Conservation (phyloP, 768 basidiomycete genomes). For the Butyriboletus loyo region DNA sequence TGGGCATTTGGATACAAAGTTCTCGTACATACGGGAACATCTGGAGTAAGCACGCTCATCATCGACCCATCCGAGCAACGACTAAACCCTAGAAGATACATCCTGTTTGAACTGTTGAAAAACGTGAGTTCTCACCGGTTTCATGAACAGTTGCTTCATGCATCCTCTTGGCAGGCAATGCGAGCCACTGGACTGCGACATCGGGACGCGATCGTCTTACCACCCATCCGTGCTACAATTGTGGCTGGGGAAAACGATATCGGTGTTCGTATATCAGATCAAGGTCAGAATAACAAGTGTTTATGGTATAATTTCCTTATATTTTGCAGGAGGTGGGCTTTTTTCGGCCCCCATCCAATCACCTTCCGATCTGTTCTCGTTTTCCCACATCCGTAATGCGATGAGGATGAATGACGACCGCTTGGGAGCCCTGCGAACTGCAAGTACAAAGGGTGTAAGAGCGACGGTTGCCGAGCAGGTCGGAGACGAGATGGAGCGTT, state of each 20-base stretch:
- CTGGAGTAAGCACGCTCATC: slow-evolving; percentile 55
- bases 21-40: slow-evolving; percentile 85
- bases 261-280: slow-evolving; percentile 84
- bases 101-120: slow-evolving; percentile 86
- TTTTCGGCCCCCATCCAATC: slow-evolving; percentile 48
- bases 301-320: slow-evolving; percentile 3
- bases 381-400: slow-evolving; percentile 81
- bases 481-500: slow-evolving; percentile 25
- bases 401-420: slow-evolving; percentile 64
- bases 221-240: slow-evolving; percentile 73
- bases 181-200: slow-evolving; percentile 61
- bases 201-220: slow-evolving; percentile 39
- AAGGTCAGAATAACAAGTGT: slow-evolving; percentile 48
- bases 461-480: slow-evolving; percentile 84
- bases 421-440: slow-evolving; percentile 63
- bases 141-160: neutral
- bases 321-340: slow-evolving; percentile 66
- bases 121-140: slow-evolving; percentile 52
- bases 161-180: slow-evolving; percentile 52
- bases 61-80: neutral
- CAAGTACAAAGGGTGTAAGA: slow-evolving; percentile 60
- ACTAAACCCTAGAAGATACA: slow-evolving; percentile 51
- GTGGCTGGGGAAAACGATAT: slow-evolving; percentile 72
- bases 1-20: slow-evolving; percentile 65
- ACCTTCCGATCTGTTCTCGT: slow-evolving; percentile 82